Evolutionary conservation across 164 flowering plant species (phyloP).

Genomic region (Cinnamomum micranthum): DNA sequence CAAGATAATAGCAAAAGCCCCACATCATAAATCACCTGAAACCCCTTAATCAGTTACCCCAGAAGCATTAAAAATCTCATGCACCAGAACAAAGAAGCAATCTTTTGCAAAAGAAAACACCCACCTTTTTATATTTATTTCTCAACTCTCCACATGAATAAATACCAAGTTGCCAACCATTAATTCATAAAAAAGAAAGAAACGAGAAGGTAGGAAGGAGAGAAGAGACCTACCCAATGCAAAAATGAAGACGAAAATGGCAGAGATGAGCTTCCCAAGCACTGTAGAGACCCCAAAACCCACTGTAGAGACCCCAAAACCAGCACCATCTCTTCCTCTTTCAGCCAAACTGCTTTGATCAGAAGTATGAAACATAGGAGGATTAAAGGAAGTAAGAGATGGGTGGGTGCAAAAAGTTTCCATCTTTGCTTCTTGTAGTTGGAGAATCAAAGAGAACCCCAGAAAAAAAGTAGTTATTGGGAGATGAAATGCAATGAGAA

Average conservation of each 20-base stretch:
- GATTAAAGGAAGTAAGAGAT: conserved; percentile 16
- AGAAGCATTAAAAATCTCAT: neutral
- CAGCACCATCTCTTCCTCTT: conserved; percentile 13
- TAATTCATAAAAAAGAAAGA: neutral
- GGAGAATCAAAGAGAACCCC: neutral
- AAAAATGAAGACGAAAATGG: conserved; percentile 71
- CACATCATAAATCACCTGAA: neutral
- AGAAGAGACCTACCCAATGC: conserved; percentile 56
- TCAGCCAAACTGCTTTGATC: conserved; percentile 11
- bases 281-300: conserved; percentile 46
- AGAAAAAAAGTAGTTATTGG: neutral
- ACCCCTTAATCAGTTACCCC: neutral
- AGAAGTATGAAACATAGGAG: conserved; percentile 10
- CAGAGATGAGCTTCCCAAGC: conserved; percentile 67
- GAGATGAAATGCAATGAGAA: neutral
- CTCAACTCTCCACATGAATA: neutral
- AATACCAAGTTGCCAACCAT: neutral
- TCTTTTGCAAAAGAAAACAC: neutral
- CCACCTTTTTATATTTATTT: neutral
- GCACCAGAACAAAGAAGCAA: neutral
- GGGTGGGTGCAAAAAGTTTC: conserved; percentile 46
- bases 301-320: conserved; percentile 46
- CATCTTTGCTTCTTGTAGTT: conserved; percentile 28
- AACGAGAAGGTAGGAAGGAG: neutral
- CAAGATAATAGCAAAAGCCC: neutral